Evolutionary conservation across 2,329 filamentous ascomycete species (phyloP).

Genomic region (Colletotrichum shisoi): DNA sequence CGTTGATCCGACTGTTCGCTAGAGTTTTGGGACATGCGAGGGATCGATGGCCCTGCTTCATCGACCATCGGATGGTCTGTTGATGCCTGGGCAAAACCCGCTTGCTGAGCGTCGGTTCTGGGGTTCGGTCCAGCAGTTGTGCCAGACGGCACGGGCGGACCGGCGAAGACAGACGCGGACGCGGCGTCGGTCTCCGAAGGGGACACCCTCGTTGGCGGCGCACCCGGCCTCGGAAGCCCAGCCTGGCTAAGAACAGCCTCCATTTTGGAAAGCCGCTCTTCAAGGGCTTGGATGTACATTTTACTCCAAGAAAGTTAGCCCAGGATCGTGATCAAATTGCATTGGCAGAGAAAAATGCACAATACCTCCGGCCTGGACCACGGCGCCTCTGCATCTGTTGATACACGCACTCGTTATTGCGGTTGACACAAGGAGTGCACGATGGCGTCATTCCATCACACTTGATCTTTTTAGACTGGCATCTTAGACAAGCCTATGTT

Average conservation of each 20-base stretch:
- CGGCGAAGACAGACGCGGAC: conserved; percentile 24
- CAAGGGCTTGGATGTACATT: conserved; percentile 35
- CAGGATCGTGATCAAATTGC: not conserved
- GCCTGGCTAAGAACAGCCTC: conserved; percentile 31
- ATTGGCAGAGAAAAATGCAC: too few species aligned
- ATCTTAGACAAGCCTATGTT: conserved; percentile 36
- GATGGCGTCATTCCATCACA: conserved; percentile 34
- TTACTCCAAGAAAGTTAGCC: conserved; percentile 15
- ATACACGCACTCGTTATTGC: conserved; percentile 31
- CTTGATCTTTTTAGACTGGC: conserved; percentile 37
- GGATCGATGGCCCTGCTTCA: not conserved
- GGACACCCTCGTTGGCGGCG: conserved; percentile 27
- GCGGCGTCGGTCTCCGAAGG: conserved; percentile 33
- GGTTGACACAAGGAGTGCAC: conserved; percentile 30
- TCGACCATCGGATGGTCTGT: conserved; percentile 17
- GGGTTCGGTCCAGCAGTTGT: not conserved
- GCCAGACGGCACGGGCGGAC: conserved; percentile 2
- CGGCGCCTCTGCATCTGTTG: conserved; percentile 34
- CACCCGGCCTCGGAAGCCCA: conserved; percentile 26
- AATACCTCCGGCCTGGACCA: conserved; percentile 36
- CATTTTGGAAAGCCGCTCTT: conserved; percentile 38
- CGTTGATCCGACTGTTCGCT: not conserved
- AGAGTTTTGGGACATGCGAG: not conserved
- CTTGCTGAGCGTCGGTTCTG: conserved; percentile 14
- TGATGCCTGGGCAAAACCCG: conserved; percentile 6